Conservation (phyloP, 805 yeast genomes). For the Metschnikowia dekortorum region DNA sequence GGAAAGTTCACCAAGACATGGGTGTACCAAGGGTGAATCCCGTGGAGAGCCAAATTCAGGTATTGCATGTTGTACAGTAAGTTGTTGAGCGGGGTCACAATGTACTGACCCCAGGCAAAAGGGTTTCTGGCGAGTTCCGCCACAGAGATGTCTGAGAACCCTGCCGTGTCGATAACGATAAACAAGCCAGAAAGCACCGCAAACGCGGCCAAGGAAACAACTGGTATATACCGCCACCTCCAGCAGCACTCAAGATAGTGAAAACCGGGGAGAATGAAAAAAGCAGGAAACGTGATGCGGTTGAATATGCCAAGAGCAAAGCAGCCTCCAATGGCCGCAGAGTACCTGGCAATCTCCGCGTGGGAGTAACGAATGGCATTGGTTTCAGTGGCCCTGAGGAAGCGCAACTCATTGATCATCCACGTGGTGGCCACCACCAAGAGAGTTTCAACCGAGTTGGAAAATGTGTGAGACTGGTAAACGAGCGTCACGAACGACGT, state of each 20-base stretch:
- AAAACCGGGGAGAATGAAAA: slow-evolving; percentile 60
- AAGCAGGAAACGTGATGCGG: slow-evolving; percentile 77
- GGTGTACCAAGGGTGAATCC: slow-evolving; percentile 73
- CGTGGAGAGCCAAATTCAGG: slow-evolving; percentile 69
- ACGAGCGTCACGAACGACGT: slow-evolving; percentile 69
- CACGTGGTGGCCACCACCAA: slow-evolving; percentile 49
- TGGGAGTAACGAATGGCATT: slow-evolving; percentile 5
- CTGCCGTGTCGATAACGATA: slow-evolving; percentile 52
- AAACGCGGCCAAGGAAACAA: slow-evolving; percentile 29
- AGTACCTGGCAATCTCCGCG: slow-evolving; percentile 33
- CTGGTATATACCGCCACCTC: slow-evolving; percentile 29
- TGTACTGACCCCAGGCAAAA: slow-evolving; percentile 22
- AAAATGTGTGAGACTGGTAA: slow-evolving; percentile 81
- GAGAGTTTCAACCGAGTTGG: slow-evolving; percentile 77
- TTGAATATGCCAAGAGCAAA: slow-evolving; percentile 73
- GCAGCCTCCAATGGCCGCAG: slow-evolving; percentile 26
- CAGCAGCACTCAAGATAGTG: slow-evolving; percentile 42
- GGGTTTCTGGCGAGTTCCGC: slow-evolving; percentile 9
- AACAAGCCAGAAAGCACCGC: slow-evolving; percentile 29
- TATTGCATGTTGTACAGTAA: slow-evolving; percentile 59
- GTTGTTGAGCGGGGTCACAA: slow-evolving; percentile 76
- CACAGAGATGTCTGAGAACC: slow-evolving; percentile 23
- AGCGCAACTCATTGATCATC: slow-evolving; percentile 43
- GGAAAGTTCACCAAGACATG: slow-evolving; percentile 78
- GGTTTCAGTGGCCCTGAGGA: slow-evolving; percentile 11